Conservation (phyloP, 805 yeast species). For the Kluyveromyces aestuarii region DNA sequence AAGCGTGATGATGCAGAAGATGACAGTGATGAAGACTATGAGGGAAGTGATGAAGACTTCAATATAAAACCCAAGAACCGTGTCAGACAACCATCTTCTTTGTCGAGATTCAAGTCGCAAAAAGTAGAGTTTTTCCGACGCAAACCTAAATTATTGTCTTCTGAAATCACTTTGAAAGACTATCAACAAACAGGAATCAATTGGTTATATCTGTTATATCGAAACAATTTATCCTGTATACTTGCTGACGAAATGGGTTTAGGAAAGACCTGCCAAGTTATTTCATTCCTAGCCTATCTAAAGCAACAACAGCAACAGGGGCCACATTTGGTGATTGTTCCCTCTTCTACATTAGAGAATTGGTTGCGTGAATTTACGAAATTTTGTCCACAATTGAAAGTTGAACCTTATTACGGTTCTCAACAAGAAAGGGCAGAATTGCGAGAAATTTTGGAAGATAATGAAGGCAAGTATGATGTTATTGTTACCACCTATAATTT, state of each 20-base stretch:
- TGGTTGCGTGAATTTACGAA: slow-evolving; percentile 93
- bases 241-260: slow-evolving; percentile 98
- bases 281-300: slow-evolving; percentile 79
- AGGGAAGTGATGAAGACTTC: slow-evolving; percentile 20
- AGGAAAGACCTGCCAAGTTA: slow-evolving; percentile 95
- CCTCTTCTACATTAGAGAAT: slow-evolving; percentile 92
- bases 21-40: slow-evolving; percentile 21
- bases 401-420: slow-evolving; percentile 91
- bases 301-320: slow-evolving; percentile 54
- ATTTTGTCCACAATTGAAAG: slow-evolving; percentile 72
- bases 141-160: slow-evolving; percentile 61
- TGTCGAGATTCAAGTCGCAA: slow-evolving; percentile 5
- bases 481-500: slow-evolving; percentile 89
- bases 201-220: slow-evolving; percentile 80
- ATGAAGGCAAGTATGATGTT: slow-evolving; percentile 61
- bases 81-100: slow-evolving; percentile 18
- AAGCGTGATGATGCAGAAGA: slow-evolving; percentile 27
- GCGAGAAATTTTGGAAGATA: slow-evolving; percentile 53
- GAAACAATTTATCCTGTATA: slow-evolving; percentile 76
- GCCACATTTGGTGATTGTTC: slow-evolving; percentile 91
- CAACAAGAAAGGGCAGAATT: slow-evolving; percentile 77
- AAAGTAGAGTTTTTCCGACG: slow-evolving; percentile 44
- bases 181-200: slow-evolving; percentile 97
- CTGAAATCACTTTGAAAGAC: slow-evolving; percentile 60
- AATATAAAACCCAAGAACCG: slow-evolving; percentile 9